Conservation (phyloP, 345 rosid species). For the Gossypioides kirkii region DNA sequence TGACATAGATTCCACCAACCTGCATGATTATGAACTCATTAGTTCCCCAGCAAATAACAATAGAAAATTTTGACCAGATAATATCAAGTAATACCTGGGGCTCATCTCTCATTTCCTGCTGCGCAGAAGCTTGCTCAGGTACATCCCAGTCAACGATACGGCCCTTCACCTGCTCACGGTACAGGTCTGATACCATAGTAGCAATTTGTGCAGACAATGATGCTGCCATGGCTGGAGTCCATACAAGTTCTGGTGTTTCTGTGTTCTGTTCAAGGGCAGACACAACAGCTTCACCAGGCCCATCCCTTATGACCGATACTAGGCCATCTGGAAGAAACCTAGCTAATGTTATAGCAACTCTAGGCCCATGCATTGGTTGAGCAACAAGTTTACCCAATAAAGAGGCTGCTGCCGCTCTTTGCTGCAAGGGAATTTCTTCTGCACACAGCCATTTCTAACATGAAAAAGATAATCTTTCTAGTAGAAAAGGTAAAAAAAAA, state of each 20-base stretch:
- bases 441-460: conserved; percentile 32
- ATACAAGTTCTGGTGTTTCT: conserved; percentile 98
- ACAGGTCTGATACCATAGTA: conserved; percentile 90
- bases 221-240: conserved; percentile 99
- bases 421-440: conserved; percentile 95
- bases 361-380: conserved; percentile 99
- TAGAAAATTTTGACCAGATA: background rate
- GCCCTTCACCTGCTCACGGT: conserved; percentile 91
- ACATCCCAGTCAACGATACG: conserved; percentile 93
- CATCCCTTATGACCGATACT: conserved; percentile 90
- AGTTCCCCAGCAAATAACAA: conserved; percentile 12
- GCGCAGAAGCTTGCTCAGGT: conserved; percentile 89
- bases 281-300: conserved; percentile 97
- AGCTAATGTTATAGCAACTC: conserved; percentile 93
- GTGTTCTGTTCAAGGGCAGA: conserved; percentile 86
- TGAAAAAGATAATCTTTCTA: conserved; percentile 19
- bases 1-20: conserved; percentile 96
- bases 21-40: conserved; percentile 31
- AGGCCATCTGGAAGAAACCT: conserved; percentile 98
- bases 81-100: conserved; percentile 61
- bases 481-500: conserved; percentile 8
- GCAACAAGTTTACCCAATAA: conserved; percentile 94
- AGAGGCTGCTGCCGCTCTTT: conserved; percentile 97
- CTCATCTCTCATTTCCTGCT: conserved; percentile 86
- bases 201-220: conserved; percentile 93